Conservation (phyloP, 306 rosid genomes). For the Begonia peltatifolia region DNA sequence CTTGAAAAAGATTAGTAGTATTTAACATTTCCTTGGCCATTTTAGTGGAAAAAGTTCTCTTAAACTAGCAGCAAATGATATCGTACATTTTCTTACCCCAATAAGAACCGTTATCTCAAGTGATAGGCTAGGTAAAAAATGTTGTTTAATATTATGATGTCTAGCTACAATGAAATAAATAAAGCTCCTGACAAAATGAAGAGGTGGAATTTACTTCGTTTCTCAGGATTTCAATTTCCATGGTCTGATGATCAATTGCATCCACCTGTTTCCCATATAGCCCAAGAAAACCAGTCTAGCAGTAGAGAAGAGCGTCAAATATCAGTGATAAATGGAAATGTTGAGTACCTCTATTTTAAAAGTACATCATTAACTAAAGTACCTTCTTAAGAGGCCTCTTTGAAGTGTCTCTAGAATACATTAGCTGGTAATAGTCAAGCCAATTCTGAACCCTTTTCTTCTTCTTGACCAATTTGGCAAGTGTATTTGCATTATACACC, state of each 20-base stretch:
- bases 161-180: neutral
- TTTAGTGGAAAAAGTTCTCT: too few relatives aligned
- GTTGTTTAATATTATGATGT: neutral
- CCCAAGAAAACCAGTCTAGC: constrained; percentile 91
- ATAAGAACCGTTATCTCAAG: too few relatives aligned
- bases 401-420: constrained; percentile 41
- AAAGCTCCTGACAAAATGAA: constrained; percentile 6
- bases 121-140: too few relatives aligned
- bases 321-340: constrained; percentile 1
- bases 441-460: constrained; percentile 78
- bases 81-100: neutral
- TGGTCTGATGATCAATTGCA: constrained; percentile 44
- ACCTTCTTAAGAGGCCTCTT: constrained; percentile 61
- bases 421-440: constrained; percentile 73
- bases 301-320: neutral
- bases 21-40: too few relatives aligned
- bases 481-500: constrained; percentile 67
- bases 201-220: constrained; percentile 45
- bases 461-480: constrained; percentile 62
- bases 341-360: constrained; percentile 1
- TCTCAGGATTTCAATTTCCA: constrained; percentile 53
- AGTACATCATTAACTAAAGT: constrained; percentile 9
- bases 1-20: too few relatives aligned
- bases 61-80: too few relatives aligned
- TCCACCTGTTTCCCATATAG: constrained; percentile 63